Conservation (phyloP, 2,329 filamentous ascomycete species). For the Verruconis gallopava region DNA sequence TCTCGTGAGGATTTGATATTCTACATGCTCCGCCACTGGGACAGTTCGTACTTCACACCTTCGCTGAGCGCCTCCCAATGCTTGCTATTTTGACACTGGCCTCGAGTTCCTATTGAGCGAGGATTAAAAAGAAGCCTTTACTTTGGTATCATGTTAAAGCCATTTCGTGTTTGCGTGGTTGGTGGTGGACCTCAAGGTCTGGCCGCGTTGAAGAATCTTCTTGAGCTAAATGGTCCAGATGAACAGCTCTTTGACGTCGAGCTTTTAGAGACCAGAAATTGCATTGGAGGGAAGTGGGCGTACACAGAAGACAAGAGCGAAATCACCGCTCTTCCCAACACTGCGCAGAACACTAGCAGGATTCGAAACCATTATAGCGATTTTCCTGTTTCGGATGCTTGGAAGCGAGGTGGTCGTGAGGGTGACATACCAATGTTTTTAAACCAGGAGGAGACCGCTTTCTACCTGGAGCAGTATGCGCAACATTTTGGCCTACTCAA, state of each 20-base stretch:
- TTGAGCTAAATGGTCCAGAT: neutral
- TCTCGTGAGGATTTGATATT: too few species aligned
- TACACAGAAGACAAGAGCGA: neutral
- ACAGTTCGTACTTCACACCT: too few species aligned
- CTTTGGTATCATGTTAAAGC: too few species aligned
- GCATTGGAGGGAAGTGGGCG: neutral
- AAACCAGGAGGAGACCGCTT: slow-evolving; percentile 15
- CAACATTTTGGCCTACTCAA: slow-evolving; percentile 15
- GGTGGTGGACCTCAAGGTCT: neutral
- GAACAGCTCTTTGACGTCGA: neutral
- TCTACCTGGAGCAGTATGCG: slow-evolving; percentile 15
- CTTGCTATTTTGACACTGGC: too few species aligned
- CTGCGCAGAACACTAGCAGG: neutral
- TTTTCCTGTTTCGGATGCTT: neutral
- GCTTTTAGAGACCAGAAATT: neutral
- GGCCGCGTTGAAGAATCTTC: neutral
- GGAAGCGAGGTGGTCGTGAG: neutral
- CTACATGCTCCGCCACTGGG: too few species aligned
- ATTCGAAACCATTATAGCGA: neutral
- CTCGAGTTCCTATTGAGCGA: too few species aligned
- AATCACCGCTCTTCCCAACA: neutral
- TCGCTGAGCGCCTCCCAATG: too few species aligned
- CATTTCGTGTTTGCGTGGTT: neutral
- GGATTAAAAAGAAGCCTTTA: too few species aligned
- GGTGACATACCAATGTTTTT: slow-evolving; percentile 9